phyloP scores from a whole-genome alignment of 2,329 filamentous ascomycete species.

The Colletotrichum sansevieriae region DNA sequence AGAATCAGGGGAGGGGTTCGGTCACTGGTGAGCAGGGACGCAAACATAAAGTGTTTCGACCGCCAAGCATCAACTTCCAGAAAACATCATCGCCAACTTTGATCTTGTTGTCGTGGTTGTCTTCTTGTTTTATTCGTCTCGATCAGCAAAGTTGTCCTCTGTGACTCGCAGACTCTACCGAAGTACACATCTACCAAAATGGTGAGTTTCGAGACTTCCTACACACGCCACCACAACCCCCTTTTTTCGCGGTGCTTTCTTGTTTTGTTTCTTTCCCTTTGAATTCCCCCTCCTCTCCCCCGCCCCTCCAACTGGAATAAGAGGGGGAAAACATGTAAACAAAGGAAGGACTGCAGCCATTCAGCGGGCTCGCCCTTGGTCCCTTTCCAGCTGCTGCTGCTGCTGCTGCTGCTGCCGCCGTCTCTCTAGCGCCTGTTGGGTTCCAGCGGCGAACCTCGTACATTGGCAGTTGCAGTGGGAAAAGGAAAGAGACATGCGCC shows the following conservation, averaged over 20 bases:
- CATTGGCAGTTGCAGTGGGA: conserved; percentile 13
- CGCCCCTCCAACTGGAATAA: neutral
- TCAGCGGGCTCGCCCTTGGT: conserved; percentile 17
- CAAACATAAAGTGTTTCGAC: conserved; percentile 40
- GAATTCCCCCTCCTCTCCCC: conserved; percentile 3
- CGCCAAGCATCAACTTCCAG: conserved; percentile 30
- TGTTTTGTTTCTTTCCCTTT: conserved; percentile 7
- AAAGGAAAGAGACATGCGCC: neutral
- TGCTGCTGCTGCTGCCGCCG: neutral
- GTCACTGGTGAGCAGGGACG: neutral
- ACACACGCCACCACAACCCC: neutral
- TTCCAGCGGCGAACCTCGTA: conserved; percentile 40
- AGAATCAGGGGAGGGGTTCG: conserved; percentile 7
- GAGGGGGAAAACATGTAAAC: conserved; percentile 36
- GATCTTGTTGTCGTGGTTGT: neutral
- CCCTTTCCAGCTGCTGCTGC: conserved; percentile 18
- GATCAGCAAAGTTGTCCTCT: conserved; percentile 2
- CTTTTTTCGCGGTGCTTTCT: conserved; percentile 29
- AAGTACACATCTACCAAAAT: conserved; percentile 47
- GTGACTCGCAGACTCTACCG: conserved; percentile 9
- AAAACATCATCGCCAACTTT: conserved; percentile 31
- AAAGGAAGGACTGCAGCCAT: conserved; percentile 33
- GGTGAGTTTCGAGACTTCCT: conserved; percentile 49
- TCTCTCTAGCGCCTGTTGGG: conserved; percentile 24
- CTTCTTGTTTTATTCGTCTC: neutral